Evolutionary conservation across 805 yeast genomes (phyloP).

Genomic region (Saturnispora kantuleensis): DNA sequence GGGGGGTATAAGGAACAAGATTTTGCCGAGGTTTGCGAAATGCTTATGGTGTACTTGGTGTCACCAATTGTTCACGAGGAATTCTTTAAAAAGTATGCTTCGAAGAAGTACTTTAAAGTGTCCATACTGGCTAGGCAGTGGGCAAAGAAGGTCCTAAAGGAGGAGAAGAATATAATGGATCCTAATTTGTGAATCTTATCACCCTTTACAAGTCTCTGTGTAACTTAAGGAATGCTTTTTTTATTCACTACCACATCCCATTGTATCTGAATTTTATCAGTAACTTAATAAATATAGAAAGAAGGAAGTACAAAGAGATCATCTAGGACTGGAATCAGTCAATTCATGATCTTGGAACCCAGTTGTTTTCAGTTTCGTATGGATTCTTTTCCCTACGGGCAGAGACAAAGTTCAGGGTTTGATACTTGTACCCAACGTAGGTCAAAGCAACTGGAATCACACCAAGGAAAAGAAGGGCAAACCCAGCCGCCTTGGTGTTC

Average conservation of each 20-base stretch:
- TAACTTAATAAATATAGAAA: background rate
- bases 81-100: slow-evolving; percentile 86
- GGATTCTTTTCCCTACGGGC: slow-evolving; percentile 26
- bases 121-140: slow-evolving; percentile 72
- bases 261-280: no score
- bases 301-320: background rate
- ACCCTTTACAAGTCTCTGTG: background rate
- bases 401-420: slow-evolving; percentile 19
- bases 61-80: slow-evolving; percentile 85
- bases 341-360: slow-evolving; percentile 21
- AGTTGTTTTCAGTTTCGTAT: slow-evolving; percentile 17
- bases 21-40: slow-evolving; percentile 59
- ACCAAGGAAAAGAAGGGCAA: slow-evolving; percentile 23
- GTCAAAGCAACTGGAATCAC: slow-evolving; percentile 26
- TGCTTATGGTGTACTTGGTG: slow-evolving; percentile 66
- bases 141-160: slow-evolving; percentile 54
- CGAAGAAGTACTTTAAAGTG: slow-evolving; percentile 80
- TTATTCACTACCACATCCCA: no score
- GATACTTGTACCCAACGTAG: slow-evolving; percentile 26
- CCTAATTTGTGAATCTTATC: slow-evolving; percentile 18
- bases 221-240: background rate
- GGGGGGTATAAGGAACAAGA: slow-evolving; percentile 79
- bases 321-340: no score
- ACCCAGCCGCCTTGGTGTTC: slow-evolving; percentile 22
- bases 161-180: slow-evolving; percentile 35